Evolutionary conservation across 2,329 filamentous ascomycete species (phyloP).

Genomic region (Fusarium phyllophilum): DNA sequence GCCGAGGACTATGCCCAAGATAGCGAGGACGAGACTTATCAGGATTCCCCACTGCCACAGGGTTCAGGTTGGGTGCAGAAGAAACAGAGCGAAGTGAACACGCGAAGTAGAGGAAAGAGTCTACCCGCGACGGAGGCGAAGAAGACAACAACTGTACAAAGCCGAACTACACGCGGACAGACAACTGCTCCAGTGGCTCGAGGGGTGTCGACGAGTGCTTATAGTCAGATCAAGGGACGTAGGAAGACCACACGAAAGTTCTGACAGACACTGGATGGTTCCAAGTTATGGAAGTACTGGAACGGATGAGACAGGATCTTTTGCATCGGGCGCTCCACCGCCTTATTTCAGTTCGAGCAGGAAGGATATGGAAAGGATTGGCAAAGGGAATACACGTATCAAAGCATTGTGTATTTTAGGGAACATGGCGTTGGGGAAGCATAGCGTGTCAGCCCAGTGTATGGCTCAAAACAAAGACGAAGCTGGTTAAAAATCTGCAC

Average conservation of each 20-base stretch:
- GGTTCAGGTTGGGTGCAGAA: slow-evolving; percentile 38
- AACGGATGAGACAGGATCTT: not conserved
- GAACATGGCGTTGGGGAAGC: slow-evolving; percentile 21
- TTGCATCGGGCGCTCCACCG: not conserved
- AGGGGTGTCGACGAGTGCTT: slow-evolving; percentile 35
- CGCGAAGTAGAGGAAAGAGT: slow-evolving; percentile 35
- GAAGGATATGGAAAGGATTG: not conserved
- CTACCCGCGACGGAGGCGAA: slow-evolving; percentile 19
- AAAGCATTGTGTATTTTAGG: slow-evolving; percentile 23
- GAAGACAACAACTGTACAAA: not conserved
- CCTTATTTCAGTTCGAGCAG: not conserved
- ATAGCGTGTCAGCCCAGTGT: slow-evolving; percentile 3
- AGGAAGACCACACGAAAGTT: slow-evolving; percentile 35
- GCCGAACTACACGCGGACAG: slow-evolving; percentile 11
- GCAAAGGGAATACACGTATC: not conserved
- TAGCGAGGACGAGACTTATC: slow-evolving; percentile 38
- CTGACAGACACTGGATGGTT: slow-evolving; percentile 21
- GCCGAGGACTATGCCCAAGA: slow-evolving; percentile 37
- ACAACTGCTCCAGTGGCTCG: slow-evolving; percentile 34
- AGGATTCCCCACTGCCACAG: slow-evolving; percentile 29
- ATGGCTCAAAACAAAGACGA: slow-evolving; percentile 20
- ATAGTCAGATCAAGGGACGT: slow-evolving; percentile 39
- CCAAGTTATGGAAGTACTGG: slow-evolving; percentile 7
- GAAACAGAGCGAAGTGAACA: slow-evolving; percentile 23
- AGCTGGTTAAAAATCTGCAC: not conserved